Conservation (phyloP, 768 basidiomycete genomes). For the Hirschioporus abietinus region DNA sequence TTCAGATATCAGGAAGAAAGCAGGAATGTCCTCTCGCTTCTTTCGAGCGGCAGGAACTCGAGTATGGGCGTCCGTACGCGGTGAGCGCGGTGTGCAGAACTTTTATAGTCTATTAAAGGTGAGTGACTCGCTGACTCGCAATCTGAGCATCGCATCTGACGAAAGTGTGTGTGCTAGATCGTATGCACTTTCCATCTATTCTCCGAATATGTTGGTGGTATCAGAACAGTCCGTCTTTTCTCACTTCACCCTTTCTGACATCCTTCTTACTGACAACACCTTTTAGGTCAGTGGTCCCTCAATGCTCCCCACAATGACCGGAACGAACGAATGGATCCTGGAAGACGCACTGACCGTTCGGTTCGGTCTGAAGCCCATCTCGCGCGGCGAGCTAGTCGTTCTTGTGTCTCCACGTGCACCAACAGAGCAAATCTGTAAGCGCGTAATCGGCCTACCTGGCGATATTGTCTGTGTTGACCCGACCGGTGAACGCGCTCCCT, state of each 20-base stretch:
- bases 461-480: constrained; percentile 89
- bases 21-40: background rate
- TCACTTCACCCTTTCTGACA: constrained; percentile 7
- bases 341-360: constrained; percentile 56
- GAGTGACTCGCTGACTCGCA: background rate
- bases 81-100: background rate
- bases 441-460: constrained; percentile 85
- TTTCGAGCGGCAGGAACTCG: background rate
- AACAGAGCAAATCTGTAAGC: constrained; percentile 71
- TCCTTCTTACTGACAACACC: no score
- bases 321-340: constrained; percentile 53
- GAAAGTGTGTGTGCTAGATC: background rate
- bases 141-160: background rate
- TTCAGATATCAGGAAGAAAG: background rate
- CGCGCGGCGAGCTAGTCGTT: constrained; percentile 75
- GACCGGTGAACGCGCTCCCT: constrained; percentile 55
- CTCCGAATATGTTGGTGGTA: constrained; percentile 51
- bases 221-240: constrained; percentile 38
- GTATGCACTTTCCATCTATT: constrained; percentile 43
- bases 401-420: constrained; percentile 68
- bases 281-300: constrained; percentile 73
- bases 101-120: background rate
- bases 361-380: constrained; percentile 43
- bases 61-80: background rate
- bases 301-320: constrained; percentile 73